Evolutionary conservation across 441 rosid genomes (phyloP).

Genomic region (Breynia disticha): DNA sequence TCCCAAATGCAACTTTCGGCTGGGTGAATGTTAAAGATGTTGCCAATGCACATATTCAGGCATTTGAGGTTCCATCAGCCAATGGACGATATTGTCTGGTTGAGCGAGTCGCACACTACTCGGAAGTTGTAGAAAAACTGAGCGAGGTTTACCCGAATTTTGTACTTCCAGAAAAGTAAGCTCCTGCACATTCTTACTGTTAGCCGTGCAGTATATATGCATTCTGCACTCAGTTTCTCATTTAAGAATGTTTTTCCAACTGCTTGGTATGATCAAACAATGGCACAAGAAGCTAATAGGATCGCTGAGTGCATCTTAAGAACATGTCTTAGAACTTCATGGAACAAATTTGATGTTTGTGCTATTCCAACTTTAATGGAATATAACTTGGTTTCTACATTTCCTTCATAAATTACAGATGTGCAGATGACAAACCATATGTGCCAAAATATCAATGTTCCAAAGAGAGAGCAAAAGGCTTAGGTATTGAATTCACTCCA

Average conservation of each 20-base stretch:
- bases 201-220: not conserved
- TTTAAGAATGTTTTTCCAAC: no score
- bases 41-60: conserved; percentile 74
- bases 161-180: conserved; percentile 61
- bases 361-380: no score
- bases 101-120: conserved; percentile 60
- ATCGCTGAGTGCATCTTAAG: no score
- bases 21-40: conserved; percentile 84
- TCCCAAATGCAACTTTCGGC: conserved; percentile 48
- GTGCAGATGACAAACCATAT: conserved; percentile 39
- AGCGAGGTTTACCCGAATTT: conserved; percentile 51
- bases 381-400: no score
- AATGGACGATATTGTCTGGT: conserved; percentile 75
- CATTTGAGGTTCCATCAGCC: conserved; percentile 68
- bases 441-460: conserved; percentile 41
- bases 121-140: conserved; percentile 44
- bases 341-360: no score
- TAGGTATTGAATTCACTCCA: conserved; percentile 55
- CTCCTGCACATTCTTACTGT: not conserved
- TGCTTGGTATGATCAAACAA: no score
- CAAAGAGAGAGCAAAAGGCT: conserved; percentile 43
- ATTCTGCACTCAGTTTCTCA: no score
- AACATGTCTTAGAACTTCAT: no score
- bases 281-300: no score
- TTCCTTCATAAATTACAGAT: conserved; percentile 32